A percentile compares a stretch with the other conserved stretches of the same genome.
These are phyloP conservation scores for Lunasporangiospora selenospora DNA, from an alignment of 192 early-diverging fungal genomes.

Conservation along the genomic window DNA sequence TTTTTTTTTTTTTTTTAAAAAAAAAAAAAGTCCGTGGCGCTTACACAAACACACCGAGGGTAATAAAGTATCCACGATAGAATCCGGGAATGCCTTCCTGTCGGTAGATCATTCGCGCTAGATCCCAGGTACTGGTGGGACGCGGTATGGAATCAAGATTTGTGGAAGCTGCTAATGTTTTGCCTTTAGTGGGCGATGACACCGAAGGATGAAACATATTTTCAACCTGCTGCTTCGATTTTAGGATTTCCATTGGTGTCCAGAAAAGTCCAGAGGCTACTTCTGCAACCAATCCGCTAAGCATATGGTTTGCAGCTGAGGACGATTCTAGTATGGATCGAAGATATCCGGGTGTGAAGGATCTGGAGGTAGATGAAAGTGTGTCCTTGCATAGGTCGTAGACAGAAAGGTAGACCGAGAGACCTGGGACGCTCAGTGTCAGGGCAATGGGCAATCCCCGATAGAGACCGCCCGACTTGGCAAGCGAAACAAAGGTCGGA, in stretches of 20 bases:
- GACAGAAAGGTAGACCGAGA: constrained; percentile 70
- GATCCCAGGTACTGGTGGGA: constrained; percentile 21
- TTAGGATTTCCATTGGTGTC: constrained; percentile 90
- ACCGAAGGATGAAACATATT: neutral
- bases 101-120: constrained; percentile 58
- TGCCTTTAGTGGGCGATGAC: constrained; percentile 1
- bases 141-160: neutral
- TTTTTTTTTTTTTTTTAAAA: constrained; percentile 73
- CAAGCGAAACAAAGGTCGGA: constrained; percentile 19
- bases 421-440: constrained; percentile 72
- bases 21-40: constrained; percentile 76
- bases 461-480: constrained; percentile 57
- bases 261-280: constrained; percentile 70
- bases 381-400: constrained; percentile 70
- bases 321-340: constrained; percentile 46
- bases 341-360: constrained; percentile 6
- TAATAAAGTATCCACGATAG: constrained; percentile 76
- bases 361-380: constrained; percentile 16
- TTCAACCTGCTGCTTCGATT: constrained; percentile 72
- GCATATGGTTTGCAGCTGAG: constrained; percentile 59
- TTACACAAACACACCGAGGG: constrained; percentile 78
- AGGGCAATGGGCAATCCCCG: constrained; percentile 74
- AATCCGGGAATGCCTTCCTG: constrained; percentile 71
- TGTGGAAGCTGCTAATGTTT: neutral
- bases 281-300: constrained; percentile 70